Percentiles rank a stretch among this genome's conserved stretches.
Evolutionary conservation across 108 stramenopile species (phyloP).

Genomic region (Conticribra guillardii): DNA sequence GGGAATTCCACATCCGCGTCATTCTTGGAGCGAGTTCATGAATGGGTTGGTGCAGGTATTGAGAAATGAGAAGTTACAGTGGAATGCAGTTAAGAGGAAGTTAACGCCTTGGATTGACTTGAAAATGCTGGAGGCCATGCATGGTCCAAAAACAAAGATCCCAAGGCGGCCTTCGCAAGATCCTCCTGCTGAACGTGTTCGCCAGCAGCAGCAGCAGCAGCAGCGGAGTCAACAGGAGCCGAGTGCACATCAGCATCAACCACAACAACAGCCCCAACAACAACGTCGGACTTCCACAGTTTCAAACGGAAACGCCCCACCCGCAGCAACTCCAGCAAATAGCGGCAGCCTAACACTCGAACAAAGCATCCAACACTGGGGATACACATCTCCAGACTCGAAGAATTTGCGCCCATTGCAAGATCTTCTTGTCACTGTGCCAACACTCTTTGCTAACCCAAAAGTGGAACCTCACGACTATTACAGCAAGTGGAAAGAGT

Average conservation of each 20-base stretch:
- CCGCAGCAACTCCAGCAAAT: not conserved
- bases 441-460: conserved; percentile 22
- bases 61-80: conserved; percentile 24
- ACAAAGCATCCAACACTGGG: conserved; percentile 32
- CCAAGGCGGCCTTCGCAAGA: not conserved
- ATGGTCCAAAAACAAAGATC: conserved; percentile 8
- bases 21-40: conserved; percentile 29
- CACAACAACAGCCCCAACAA: not conserved
- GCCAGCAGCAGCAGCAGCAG: not conserved
- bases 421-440: conserved; percentile 35
- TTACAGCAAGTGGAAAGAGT: conserved; percentile 49
- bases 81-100: conserved; percentile 37
- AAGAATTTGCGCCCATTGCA: conserved; percentile 21
- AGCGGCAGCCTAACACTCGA: conserved; percentile 2
- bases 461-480: conserved; percentile 46
- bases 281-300: not conserved
- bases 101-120: conserved; percentile 43
- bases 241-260: not conserved
- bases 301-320: not conserved
- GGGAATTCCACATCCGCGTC: conserved; percentile 25
- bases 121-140: conserved; percentile 14
- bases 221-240: not conserved
- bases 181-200: too few species aligned
- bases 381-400: conserved; percentile 26
- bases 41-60: conserved; percentile 11